Evolutionary conservation across 495 filamentous ascomycete species (phyloP).

Genomic region (Arthonia radiata): DNA sequence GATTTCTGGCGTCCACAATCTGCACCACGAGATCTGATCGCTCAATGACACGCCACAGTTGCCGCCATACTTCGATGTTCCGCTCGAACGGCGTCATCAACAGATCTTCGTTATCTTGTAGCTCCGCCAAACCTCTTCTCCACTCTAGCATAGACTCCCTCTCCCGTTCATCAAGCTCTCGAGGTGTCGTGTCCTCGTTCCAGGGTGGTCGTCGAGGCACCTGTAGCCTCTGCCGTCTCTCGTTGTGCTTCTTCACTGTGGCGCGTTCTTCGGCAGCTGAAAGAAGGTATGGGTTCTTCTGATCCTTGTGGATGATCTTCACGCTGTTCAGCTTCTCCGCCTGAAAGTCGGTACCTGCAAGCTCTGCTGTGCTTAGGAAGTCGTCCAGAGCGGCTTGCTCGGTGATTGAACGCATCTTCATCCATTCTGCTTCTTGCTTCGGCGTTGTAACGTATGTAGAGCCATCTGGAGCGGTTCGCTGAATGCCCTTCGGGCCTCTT

Average conservation of each 20-base stretch:
- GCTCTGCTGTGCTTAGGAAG: slow-evolving; percentile 64
- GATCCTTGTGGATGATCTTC: slow-evolving; percentile 89
- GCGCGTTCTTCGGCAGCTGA: slow-evolving; percentile 65
- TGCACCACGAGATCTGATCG: slow-evolving; percentile 88
- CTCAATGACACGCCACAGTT: slow-evolving; percentile 96
- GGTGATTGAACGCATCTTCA: slow-evolving; percentile 96
- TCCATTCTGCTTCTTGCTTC: slow-evolving; percentile 54
- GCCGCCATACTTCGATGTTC: slow-evolving; percentile 94
- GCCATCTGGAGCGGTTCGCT: slow-evolving; percentile 27
- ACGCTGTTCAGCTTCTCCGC: slow-evolving; percentile 97
- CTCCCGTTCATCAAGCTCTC: slow-evolving; percentile 59
- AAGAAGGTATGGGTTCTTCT: slow-evolving; percentile 85
- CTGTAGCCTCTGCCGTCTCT: slow-evolving; percentile 52
- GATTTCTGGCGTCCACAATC: slow-evolving; percentile 95
- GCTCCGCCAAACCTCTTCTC: slow-evolving; percentile 71
- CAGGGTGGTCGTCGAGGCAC: slow-evolving; percentile 78
- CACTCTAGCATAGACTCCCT: slow-evolving; percentile 62
- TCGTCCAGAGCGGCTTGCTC: slow-evolving; percentile 90
- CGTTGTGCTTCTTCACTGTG: slow-evolving; percentile 52
- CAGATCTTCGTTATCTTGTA: slow-evolving; percentile 80
- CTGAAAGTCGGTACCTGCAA: slow-evolving; percentile 94
- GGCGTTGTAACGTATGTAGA: slow-evolving; percentile 18
- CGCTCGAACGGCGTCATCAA: slow-evolving; percentile 97
- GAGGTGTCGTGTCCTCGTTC: slow-evolving; percentile 60
- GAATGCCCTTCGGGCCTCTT: slow-evolving; percentile 28